Percentiles rank a stretch among this genome's conserved stretches.
Evolutionary conservation across 139 green algal genomes (phyloP).

Genomic region (Chlamydomonas applanata): DNA sequence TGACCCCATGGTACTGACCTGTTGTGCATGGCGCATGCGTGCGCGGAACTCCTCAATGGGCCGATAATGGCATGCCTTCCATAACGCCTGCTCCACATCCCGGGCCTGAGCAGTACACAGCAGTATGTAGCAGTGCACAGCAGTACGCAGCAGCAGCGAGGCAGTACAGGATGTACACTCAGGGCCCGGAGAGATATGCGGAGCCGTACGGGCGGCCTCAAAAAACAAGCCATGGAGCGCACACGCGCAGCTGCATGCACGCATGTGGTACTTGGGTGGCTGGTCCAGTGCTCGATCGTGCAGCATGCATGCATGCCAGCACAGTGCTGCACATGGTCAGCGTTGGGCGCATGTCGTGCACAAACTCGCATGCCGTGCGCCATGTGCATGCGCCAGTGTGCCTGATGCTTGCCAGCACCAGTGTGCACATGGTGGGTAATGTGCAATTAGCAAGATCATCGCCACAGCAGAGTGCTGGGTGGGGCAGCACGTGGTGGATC

Average conservation of each 20-base stretch:
- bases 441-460: too few relatives aligned
- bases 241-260: background rate
- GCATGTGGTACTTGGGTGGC: background rate
- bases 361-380: too few relatives aligned
- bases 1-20: too few relatives aligned
- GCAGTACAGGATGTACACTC: background rate
- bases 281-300: too few relatives aligned
- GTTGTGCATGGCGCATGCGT: slow-evolving; percentile 26
- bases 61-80: slow-evolving; percentile 70
- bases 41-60: slow-evolving; percentile 77
- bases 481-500: background rate
- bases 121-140: background rate
- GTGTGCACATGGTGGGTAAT: too few relatives aligned
- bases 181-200: background rate
- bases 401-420: too few relatives aligned
- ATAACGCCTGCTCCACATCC: slow-evolving; percentile 60
- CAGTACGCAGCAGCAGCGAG: background rate
- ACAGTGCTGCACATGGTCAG: too few relatives aligned
- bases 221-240: background rate
- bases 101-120: slow-evolving; percentile 5
- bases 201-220: background rate
- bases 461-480: too few relatives aligned
- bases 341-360: too few relatives aligned
- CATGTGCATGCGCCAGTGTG: too few relatives aligned
- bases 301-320: too few relatives aligned